These are phyloP conservation scores for Apiospora kogelbergensis DNA, from an alignment of 2,329 filamentous ascomycete species.

Conservation along the genomic window DNA sequence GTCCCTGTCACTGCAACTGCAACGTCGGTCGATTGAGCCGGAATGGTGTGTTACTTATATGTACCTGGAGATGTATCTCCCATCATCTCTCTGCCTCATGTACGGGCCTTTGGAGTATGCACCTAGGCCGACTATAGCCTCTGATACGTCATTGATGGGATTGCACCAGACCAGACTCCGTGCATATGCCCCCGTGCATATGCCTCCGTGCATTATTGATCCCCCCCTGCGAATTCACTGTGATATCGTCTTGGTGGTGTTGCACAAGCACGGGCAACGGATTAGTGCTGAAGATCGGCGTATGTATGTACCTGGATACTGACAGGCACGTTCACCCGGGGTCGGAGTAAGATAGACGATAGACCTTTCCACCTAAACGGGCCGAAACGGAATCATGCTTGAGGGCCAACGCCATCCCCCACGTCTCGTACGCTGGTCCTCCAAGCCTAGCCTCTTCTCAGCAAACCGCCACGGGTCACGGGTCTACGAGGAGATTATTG, in stretches of 20 bases:
- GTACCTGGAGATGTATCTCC: too few relatives aligned
- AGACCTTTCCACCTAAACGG: background rate
- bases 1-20: background rate
- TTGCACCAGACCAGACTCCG: background rate
- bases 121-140: background rate
- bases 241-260: background rate
- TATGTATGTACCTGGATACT: background rate
- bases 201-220: background rate
- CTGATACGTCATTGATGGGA: background rate
- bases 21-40: constrained; percentile 3
- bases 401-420: too few relatives aligned
- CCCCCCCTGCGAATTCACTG: background rate
- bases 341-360: background rate
- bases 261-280: background rate
- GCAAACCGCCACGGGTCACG: background rate
- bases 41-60: background rate
- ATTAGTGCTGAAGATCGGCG: background rate
- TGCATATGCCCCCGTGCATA: too few relatives aligned
- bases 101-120: background rate
- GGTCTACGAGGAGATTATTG: background rate
- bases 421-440: background rate
- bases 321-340: background rate
- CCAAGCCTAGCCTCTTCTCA: background rate
- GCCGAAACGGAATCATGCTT: background rate
- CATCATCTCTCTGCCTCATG: background rate